Base-by-base conservation (phyloP, 441 rosid species). In the Biscutella auriculata region DNA sequence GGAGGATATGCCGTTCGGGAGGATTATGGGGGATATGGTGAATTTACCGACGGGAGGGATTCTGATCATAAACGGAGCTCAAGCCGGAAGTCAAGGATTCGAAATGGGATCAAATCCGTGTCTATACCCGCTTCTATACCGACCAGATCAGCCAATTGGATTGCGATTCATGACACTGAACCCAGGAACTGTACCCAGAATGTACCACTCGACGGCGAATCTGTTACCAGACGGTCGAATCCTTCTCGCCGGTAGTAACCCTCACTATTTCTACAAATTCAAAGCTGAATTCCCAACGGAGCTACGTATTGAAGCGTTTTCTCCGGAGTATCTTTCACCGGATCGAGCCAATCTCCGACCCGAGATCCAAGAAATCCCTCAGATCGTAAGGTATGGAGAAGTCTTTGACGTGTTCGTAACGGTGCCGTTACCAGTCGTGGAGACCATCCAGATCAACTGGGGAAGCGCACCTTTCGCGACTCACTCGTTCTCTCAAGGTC, bases 1-100 rank as follows among this genome's bases (percentile, higher is more conserved):
- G 79, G 90, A 81, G 69, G 80, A 76, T 43, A 83, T 83, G 84
- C 80, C 83, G 16, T 76, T 77, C 63, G 82, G 82, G 48, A 73
- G 90, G 60, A 69, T 83, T 62, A 83, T 81, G 90, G 87, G 90
- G 3, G 90, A 83, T 36, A 81, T 72, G 87, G 80, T 79, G n/a
- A 72, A 73, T 71, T 76, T 83, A 5, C 90, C 87, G 28, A 76
- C 84, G 11, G 78, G 84, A 29, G 83, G 79, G 0, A 59, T 70
- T 62, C 64, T 81, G 68, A 79, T 83, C 48, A 77, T 81, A 32
- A 81, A 83, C 44, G 90, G 90, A 54, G 90, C 90, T 53, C 79
- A 81, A 65, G 80, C 87, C 0, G 87, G 90, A 2, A 68, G 71
- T 10, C 85, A 81, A 71, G 87, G 90, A 8, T 83, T 81, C 50